Evolutionary conservation across 306 rosid species (phyloP), one percentile per base, ranked within the genome.

Genomic region (Quercus ilex): DNA sequence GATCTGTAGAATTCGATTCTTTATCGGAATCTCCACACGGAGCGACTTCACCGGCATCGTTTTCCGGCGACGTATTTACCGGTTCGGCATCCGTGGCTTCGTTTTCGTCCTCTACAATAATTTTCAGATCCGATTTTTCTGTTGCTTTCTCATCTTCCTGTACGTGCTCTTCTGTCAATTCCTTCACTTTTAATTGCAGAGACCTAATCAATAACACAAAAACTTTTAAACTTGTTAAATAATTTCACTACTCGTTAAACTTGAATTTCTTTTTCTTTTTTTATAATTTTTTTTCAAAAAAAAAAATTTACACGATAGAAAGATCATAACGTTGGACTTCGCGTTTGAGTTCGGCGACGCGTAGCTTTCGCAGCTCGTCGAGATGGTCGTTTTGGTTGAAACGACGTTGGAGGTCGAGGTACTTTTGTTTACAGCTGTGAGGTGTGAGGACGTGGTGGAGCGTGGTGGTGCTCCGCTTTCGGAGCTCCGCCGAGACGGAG

Each of bases 271-370:
- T 41, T 41, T 38, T 7, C 0, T 35, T 35, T 35, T 1, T 38
- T 7, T 38, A 12, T 17, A 41, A 38, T 8, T 41, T 41, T 41
- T 41, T 41, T 41, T 8, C 11, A 7, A 41, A 41, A 35, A 41
- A 41, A 35, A 41, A 41, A 41, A 0, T 72, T 71, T 77, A 82
- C 85, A 64, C 85, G 51, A 82, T 78, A 35, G 82, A 77, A 71
- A 17, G 51, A 49, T 82, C 85, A 65, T 78, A 67, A 38, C 79
- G 76, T 46, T 77, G 57, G 52, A 82, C 82, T 59, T 82, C 85
- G 26, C 65, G 68, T 3, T 82, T 74, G 79, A 82, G 85, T 38
- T 82, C 82, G 60, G 80, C 85, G 68, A 82, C 82, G 2, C 85
- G 85, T 35, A 74, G 79, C 35, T 74, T 81, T 4, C 85, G 78